A percentile compares a stretch with the other conserved stretches of the same genome.
phyloP scores from a whole-genome alignment of 2,329 filamentous ascomycete genomes.

The Dactylellina drechsleri region DNA sequence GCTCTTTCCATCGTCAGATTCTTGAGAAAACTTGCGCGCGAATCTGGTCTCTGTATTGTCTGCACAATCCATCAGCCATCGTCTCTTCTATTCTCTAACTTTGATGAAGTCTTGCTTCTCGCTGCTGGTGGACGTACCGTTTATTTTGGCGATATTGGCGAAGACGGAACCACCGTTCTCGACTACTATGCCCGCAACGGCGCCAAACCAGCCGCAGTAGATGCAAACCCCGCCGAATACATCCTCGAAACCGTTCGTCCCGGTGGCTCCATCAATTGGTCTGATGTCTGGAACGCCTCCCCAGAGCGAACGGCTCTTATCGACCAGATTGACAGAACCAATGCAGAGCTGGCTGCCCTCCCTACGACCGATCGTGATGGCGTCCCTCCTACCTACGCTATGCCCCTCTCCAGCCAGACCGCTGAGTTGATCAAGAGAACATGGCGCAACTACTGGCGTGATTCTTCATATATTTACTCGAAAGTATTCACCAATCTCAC shows the following conservation, averaged over 20 bases:
- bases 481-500: constrained; percentile 70
- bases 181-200: constrained; percentile 70
- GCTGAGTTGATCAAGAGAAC: constrained; percentile 74
- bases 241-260: constrained; percentile 64
- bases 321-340: constrained; percentile 74
- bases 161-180: constrained; percentile 72
- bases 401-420: constrained; percentile 72
- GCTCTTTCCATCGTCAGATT: constrained; percentile 76
- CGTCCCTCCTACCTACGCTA: constrained; percentile 71
- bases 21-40: constrained; percentile 73
- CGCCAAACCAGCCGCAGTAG: constrained; percentile 49
- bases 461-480: constrained; percentile 79
- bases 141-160: constrained; percentile 77
- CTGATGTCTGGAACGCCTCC: constrained; percentile 77
- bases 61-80: constrained; percentile 80
- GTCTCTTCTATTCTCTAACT: constrained; percentile 75
- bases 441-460: constrained; percentile 79
- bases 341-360: constrained; percentile 67
- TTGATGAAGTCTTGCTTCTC: constrained; percentile 77
- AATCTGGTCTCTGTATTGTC: constrained; percentile 74
- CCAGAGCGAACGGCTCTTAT: constrained; percentile 70
- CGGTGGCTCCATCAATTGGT: constrained; percentile 69
- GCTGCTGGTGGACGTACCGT: constrained; percentile 76
- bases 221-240: constrained; percentile 65
- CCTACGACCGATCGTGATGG: constrained; percentile 61